Percentiles rank a stretch among this genome's conserved stretches.
These are phyloP conservation scores for Aschersonia sp. DNA, from an alignment of 2,329 filamentous ascomycete genomes.

Conservation along the genomic window DNA sequence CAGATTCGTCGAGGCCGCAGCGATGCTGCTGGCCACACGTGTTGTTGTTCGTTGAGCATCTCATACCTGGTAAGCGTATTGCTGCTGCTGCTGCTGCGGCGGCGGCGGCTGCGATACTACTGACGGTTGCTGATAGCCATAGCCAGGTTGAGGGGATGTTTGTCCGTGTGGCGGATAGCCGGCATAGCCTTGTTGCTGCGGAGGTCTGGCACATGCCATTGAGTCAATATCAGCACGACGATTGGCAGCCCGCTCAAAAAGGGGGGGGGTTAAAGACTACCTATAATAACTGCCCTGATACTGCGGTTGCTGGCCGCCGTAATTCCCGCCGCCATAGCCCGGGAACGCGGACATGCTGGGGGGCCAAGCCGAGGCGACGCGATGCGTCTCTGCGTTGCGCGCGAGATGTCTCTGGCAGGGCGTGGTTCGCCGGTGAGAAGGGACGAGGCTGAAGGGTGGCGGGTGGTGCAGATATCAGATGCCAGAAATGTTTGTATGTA, in stretches of 20 bases:
- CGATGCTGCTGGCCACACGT: not conserved
- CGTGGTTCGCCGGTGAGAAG: too few relatives aligned
- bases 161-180: conserved; percentile 31
- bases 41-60: not conserved
- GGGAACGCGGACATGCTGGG: conserved; percentile 48
- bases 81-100: conserved; percentile 23
- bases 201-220: not conserved
- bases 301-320: conserved; percentile 23
- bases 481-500: too few relatives aligned
- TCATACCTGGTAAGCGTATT: conserved; percentile 23
- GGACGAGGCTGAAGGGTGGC: too few relatives aligned
- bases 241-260: not conserved
- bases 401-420: too few relatives aligned
- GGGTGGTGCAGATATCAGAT: too few relatives aligned
- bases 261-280: conserved; percentile 2
- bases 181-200: conserved; percentile 6
- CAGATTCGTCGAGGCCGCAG: too few relatives aligned
- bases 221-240: not conserved
- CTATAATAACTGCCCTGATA: conserved; percentile 17
- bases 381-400: too few relatives aligned
- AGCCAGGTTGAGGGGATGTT: conserved; percentile 33
- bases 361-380: too few relatives aligned
- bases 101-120: conserved; percentile 3
- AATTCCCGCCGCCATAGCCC: conserved; percentile 36
- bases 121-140: conserved; percentile 26